Percentiles rank a stretch among this genome's conserved stretches.
Evolutionary conservation across 257 asterid genomes (phyloP).

Genomic region (Nicotiana undulata): DNA sequence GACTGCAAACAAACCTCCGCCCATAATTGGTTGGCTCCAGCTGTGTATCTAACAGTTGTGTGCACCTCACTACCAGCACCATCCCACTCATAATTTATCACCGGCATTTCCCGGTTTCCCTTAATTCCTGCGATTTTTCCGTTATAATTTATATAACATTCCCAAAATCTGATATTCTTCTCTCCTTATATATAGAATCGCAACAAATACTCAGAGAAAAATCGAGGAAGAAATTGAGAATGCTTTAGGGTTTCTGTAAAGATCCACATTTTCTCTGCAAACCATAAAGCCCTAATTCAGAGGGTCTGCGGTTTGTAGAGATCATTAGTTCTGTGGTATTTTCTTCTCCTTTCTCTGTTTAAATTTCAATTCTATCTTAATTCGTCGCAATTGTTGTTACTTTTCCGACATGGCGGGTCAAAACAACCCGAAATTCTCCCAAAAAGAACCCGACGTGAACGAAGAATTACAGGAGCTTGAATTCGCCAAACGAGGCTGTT

Average conservation of each 20-base stretch:
- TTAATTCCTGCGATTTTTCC: not conserved
- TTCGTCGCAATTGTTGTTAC: not conserved
- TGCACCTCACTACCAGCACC: not conserved
- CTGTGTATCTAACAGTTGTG: not conserved
- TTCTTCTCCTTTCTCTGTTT: not conserved
- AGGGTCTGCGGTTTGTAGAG: constrained; percentile 14
- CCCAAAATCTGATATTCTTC: not conserved
- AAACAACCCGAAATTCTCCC: constrained; percentile 20
- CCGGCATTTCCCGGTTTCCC: constrained; percentile 22
- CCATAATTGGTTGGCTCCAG: not conserved
- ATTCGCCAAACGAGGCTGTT: constrained; percentile 41
- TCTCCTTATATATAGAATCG: not conserved
- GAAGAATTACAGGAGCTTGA: constrained; percentile 34
- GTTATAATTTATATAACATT: not conserved
- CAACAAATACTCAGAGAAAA: not conserved
- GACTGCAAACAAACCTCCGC: not conserved
- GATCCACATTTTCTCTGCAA: not conserved
- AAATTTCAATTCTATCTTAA: not conserved
- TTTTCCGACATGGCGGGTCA: constrained; percentile 25
- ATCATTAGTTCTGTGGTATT: too few relatives aligned
- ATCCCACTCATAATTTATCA: not conserved
- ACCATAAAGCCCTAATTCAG: not conserved
- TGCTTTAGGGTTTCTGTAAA: not conserved
- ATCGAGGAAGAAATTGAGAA: not conserved
- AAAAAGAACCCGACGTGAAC: constrained; percentile 8